A percentile compares a stretch with the other conserved stretches of the same genome.
Evolutionary conservation across 2,329 filamentous ascomycete genomes (phyloP).

Genomic region (Tolypocladium ovalisporum): DNA sequence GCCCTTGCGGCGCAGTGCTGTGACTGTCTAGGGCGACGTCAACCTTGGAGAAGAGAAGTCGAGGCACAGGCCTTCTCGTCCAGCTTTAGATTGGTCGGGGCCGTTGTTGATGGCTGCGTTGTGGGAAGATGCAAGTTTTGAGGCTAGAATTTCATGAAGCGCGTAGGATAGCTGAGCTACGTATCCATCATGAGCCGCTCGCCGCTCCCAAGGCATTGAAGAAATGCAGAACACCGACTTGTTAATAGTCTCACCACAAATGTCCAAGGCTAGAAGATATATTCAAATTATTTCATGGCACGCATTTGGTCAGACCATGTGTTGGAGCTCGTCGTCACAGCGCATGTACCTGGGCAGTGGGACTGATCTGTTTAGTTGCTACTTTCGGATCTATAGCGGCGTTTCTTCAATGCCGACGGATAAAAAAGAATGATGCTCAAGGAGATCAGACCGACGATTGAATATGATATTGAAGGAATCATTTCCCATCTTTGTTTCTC

Average conservation of each 20-base stretch:
- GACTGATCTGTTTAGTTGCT: background rate
- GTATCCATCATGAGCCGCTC: background rate
- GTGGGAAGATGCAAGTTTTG: background rate
- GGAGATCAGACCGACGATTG: background rate
- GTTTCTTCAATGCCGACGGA: background rate
- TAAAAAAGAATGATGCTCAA: background rate
- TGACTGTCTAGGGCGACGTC: background rate
- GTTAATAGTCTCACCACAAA: background rate
- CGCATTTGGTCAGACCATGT: background rate
- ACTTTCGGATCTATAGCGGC: background rate
- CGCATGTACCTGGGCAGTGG: background rate
- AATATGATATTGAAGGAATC: background rate
- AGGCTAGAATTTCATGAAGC: background rate
- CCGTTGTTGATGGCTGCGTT: background rate
- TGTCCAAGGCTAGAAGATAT: too few relatives aligned
- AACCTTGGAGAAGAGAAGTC: background rate
- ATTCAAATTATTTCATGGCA: background rate
- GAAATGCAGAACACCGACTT: background rate
- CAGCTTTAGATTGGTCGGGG: background rate
- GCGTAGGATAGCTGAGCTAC: background rate
- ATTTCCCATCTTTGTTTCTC: background rate
- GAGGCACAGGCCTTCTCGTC: background rate
- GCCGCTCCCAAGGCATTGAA: too few relatives aligned
- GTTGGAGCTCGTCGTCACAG: background rate
- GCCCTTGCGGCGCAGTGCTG: background rate